Percentiles rank a stretch among this genome's conserved stretches.
phyloP scores from a whole-genome alignment of 192 early-diverging fungal genomes.

The Coemansia sp. region DNA sequence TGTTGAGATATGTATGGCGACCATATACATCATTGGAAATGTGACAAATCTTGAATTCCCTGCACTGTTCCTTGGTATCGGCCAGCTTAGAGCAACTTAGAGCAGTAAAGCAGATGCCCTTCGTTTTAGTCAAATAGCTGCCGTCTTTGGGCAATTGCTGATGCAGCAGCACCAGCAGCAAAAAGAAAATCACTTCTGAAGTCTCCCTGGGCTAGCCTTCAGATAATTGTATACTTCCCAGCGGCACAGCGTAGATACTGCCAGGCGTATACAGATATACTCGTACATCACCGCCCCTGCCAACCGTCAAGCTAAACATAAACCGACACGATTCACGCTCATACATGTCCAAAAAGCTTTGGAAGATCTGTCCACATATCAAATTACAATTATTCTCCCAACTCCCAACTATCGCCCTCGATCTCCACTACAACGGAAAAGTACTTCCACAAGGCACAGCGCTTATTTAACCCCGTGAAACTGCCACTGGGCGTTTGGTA shows the following conservation, averaged over 20 bases:
- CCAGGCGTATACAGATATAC: background rate
- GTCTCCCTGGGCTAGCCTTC: background rate
- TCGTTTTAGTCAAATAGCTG: background rate
- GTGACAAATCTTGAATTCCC: background rate
- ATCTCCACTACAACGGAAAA: constrained; percentile 5
- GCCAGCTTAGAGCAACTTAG: background rate
- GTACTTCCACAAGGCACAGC: background rate
- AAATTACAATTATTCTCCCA: background rate
- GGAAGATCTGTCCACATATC: background rate
- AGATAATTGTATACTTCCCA: background rate
- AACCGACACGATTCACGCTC: background rate
- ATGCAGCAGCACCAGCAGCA: background rate
- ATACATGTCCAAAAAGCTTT: constrained; percentile 4
- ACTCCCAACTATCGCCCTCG: constrained; percentile 1
- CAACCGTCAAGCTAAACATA: constrained; percentile 7
- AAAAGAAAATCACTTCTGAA: background rate
- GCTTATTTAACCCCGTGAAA: background rate
- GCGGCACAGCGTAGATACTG: background rate
- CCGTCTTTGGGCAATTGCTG: background rate
- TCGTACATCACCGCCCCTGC: background rate
- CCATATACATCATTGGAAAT: background rate
- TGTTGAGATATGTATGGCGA: constrained; percentile 1
- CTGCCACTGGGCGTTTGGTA: background rate
- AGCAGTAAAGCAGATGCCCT: background rate
- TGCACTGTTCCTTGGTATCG: background rate